Evolutionary conservation across 371 early-diverging fungal genomes (phyloP).

Genomic region (Rhizomucor pusillus): DNA sequence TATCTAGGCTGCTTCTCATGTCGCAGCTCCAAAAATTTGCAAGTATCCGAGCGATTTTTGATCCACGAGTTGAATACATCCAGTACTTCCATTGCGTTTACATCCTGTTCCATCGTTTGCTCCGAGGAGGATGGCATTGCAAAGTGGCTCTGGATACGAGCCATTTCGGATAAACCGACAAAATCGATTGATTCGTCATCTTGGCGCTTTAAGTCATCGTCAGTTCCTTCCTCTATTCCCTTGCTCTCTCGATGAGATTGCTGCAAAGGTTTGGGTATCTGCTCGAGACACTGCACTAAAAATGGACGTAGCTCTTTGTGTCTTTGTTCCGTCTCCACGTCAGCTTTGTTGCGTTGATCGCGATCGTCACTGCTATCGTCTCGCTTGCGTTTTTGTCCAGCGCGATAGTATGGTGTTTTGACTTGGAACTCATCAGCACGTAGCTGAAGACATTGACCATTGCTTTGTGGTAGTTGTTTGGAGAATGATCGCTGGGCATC

Average conservation of each 20-base stretch:
- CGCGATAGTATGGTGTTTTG: too few relatives aligned
- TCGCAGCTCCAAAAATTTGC: slow-evolving; percentile 13
- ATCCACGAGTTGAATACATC: slow-evolving; percentile 29
- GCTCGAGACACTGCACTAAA: too few relatives aligned
- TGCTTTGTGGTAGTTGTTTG: too few relatives aligned
- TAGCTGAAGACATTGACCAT: too few relatives aligned
- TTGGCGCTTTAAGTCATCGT: too few relatives aligned
- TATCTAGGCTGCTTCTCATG: slow-evolving; percentile 20
- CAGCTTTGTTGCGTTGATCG: too few relatives aligned
- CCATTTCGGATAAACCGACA: slow-evolving; percentile 25
- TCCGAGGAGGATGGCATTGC: slow-evolving; percentile 9
- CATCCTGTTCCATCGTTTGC: slow-evolving; percentile 4
- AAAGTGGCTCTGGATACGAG: slow-evolving; percentile 24
- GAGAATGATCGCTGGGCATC: too few relatives aligned
- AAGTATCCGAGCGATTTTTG: slow-evolving; percentile 8
- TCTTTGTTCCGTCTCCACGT: slow-evolving; percentile 26
- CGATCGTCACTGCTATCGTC: slow-evolving; percentile 19
- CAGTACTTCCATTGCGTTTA: slow-evolving; percentile 21
- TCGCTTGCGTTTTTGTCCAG: slow-evolving; percentile 19
- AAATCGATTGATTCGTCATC: slow-evolving; percentile 25
- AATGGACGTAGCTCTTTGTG: slow-evolving; percentile 20
- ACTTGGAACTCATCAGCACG: too few relatives aligned
- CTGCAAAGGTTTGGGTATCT: too few relatives aligned
- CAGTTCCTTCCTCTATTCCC: too few relatives aligned
- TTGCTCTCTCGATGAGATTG: too few relatives aligned